Percentiles rank a stretch among this genome's conserved stretches.
Conservation (phyloP, 352 stramenopile species). For the Saprolegnia parasitica region DNA sequence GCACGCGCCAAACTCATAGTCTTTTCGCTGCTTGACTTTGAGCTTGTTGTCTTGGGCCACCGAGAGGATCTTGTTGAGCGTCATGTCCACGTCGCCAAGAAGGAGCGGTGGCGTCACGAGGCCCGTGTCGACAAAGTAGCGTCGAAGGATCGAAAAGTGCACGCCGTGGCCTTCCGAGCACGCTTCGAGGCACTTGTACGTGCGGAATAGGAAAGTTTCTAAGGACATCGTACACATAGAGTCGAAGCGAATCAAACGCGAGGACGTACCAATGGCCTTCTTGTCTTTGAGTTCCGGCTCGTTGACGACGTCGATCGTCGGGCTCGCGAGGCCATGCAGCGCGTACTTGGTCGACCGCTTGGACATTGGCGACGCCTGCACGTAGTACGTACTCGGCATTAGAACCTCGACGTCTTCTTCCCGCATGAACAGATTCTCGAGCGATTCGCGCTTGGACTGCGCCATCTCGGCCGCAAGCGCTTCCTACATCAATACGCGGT, state of each 20-base stretch:
- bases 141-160: constrained; percentile 57
- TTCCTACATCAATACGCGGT: constrained; percentile 22
- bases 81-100: constrained; percentile 58
- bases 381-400: constrained; percentile 25
- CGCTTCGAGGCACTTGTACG: constrained; percentile 50
- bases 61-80: constrained; percentile 55
- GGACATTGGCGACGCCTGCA: constrained; percentile 16
- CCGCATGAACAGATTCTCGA: constrained; percentile 53
- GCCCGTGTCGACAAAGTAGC: constrained; percentile 60
- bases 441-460: constrained; percentile 40
- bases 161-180: constrained; percentile 47
- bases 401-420: constrained; percentile 57
- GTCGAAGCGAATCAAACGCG: no score
- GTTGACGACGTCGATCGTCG: not conserved
- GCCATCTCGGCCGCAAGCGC: constrained; percentile 40
- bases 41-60: constrained; percentile 51
- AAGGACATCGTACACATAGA: no score
- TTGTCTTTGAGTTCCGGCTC: constrained; percentile 27
- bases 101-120: constrained; percentile 52
- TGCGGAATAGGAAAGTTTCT: constrained; percentile 26
- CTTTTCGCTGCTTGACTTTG: constrained; percentile 47
- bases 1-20: constrained; percentile 40
- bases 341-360: constrained; percentile 14
- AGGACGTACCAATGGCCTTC: constrained; percentile 14
- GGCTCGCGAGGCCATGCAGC: not conserved